A percentile compares a stretch with the other conserved stretches of the same genome.
phyloP scores from a whole-genome alignment of 352 stramenopile species.

The Phytophthora colocasiae region DNA sequence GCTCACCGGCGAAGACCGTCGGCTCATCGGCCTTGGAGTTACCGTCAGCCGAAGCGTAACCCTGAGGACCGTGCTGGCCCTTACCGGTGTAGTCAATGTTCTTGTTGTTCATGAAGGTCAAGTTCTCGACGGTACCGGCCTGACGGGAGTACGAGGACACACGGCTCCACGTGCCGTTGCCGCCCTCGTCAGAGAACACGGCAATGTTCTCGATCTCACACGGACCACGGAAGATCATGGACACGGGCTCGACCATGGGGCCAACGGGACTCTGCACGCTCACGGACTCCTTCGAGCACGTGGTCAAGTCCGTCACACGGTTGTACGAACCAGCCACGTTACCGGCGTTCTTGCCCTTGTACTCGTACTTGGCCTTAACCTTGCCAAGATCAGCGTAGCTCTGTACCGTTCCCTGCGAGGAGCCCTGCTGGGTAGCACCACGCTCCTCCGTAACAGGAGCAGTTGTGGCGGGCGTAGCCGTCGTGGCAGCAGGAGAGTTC shows the following conservation, averaged over 20 bases:
- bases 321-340: conserved; percentile 59
- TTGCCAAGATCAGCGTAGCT: conserved; percentile 38
- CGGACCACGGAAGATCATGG: conserved; percentile 70
- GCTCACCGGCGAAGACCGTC: conserved; percentile 47
- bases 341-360: conserved; percentile 58
- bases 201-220: conserved; percentile 71
- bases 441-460: conserved; percentile 26
- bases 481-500: conserved; percentile 1
- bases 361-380: conserved; percentile 59
- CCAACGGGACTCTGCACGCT: conserved; percentile 57
- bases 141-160: conserved; percentile 63
- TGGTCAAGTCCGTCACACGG: conserved; percentile 49
- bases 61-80: conserved; percentile 54
- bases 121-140: conserved; percentile 45
- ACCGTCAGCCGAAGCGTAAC: conserved; percentile 57
- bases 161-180: conserved; percentile 44
- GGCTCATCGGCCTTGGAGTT: conserved; percentile 28
- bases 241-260: conserved; percentile 65
- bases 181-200: conserved; percentile 45
- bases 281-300: conserved; percentile 51
- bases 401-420: conserved; percentile 21
- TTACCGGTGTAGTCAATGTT: conserved; percentile 66
- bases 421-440: conserved; percentile 16
- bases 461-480: conserved; percentile 1
- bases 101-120: conserved; percentile 84